Percentiles rank a stretch among this genome's conserved stretches.
These are phyloP conservation scores for Aspergillus pseudoterreus DNA, from an alignment of 2,329 filamentous ascomycete species.

Conservation along the genomic window DNA sequence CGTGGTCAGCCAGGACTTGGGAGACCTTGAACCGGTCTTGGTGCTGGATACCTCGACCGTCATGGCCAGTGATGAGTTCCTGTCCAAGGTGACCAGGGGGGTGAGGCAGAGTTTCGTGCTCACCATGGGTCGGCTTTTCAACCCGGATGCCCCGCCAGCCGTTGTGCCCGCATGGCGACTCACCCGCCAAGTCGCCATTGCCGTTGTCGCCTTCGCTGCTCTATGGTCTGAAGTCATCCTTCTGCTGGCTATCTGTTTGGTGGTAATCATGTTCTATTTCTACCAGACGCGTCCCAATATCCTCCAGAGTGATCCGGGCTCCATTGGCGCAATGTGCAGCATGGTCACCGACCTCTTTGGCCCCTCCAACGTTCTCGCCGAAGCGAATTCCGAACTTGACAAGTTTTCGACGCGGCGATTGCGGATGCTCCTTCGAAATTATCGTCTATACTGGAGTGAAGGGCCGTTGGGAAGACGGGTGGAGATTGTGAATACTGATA, in stretches of 20 bases:
- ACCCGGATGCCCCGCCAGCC: slow-evolving; percentile 21
- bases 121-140: slow-evolving; percentile 29
- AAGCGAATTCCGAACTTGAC: slow-evolving; percentile 26
- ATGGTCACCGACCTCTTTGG: slow-evolving; percentile 29
- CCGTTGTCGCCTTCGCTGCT: slow-evolving; percentile 26
- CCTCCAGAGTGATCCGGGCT: slow-evolving; percentile 30
- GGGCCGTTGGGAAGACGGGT: slow-evolving; percentile 24
- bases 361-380: slow-evolving; percentile 23
- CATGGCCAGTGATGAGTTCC: slow-evolving; percentile 27
- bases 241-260: slow-evolving; percentile 18
- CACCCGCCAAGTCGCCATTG: slow-evolving; percentile 26
- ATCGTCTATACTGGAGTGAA: slow-evolving; percentile 26
- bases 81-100: slow-evolving; percentile 23
- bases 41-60: slow-evolving; percentile 26
- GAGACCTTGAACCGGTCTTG: slow-evolving; percentile 26
- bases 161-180: slow-evolving; percentile 18
- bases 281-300: slow-evolving; percentile 28
- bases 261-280: slow-evolving; percentile 23
- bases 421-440: slow-evolving; percentile 26
- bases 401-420: slow-evolving; percentile 32
- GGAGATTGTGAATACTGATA: slow-evolving; percentile 28
- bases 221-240: slow-evolving; percentile 29
- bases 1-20: slow-evolving; percentile 28
- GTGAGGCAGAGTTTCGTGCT: slow-evolving; percentile 29
- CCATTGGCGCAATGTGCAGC: slow-evolving; percentile 34